Percentiles rank a stretch among this genome's conserved stretches.
These are phyloP conservation scores for Lantana camara DNA, from an alignment of 257 asterid species.

Conservation along the genomic window DNA sequence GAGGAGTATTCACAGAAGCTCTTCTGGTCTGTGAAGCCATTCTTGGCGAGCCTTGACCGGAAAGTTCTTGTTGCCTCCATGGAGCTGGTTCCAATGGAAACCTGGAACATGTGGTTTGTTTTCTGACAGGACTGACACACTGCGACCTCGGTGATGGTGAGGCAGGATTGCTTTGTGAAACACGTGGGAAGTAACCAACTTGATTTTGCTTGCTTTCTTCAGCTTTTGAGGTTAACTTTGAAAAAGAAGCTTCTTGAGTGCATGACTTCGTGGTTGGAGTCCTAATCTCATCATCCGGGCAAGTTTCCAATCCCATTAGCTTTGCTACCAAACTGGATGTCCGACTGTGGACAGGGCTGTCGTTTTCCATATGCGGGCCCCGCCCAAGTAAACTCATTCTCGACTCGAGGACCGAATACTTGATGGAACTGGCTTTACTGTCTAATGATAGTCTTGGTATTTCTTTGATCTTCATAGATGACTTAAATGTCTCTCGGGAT, in stretches of 20 bases:
- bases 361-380: conserved; percentile 41
- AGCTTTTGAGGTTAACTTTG: conserved; percentile 32
- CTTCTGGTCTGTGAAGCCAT: conserved; percentile 39
- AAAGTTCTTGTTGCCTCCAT: conserved; percentile 60
- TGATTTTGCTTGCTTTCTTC: conserved; percentile 43
- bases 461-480: conserved; percentile 58
- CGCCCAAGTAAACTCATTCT: conserved; percentile 47
- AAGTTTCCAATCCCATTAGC: conserved; percentile 89
- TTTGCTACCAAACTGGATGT: conserved; percentile 75
- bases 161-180: conserved; percentile 41
- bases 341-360: conserved; percentile 41
- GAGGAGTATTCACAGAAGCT: conserved; percentile 36
- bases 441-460: conserved; percentile 87
- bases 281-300: conserved; percentile 52
- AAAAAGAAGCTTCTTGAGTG: conserved; percentile 36
- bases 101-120: conserved; percentile 47
- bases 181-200: conserved; percentile 35
- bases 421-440: conserved; percentile 70
- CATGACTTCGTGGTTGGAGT: conserved; percentile 33
- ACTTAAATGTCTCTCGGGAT: conserved; percentile 49
- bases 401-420: conserved; percentile 51
- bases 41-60: conserved; percentile 45
- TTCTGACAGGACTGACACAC: conserved; percentile 32
- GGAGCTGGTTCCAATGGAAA: conserved; percentile 89
- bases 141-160: conserved; percentile 46